phyloP scores from a whole-genome alignment of 208 protist species.

The Wallacemonas rigidus region DNA sequence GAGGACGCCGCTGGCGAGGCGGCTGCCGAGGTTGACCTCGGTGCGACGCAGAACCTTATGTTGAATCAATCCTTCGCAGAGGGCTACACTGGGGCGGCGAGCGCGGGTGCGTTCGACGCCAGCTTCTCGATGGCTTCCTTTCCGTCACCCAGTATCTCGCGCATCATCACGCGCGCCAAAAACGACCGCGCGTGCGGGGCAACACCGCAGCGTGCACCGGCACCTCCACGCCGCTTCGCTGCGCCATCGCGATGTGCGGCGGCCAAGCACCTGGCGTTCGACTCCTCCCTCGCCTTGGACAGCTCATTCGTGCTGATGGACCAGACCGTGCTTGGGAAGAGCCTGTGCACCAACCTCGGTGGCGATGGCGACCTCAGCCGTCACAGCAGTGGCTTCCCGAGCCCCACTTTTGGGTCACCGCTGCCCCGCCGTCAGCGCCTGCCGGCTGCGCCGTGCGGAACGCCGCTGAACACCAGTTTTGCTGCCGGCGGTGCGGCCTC shows the following conservation, averaged over 20 bases:
- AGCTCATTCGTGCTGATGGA: constrained; percentile 32
- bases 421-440: constrained; percentile 2
- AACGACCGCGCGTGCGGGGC: constrained; percentile 9
- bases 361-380: neutral
- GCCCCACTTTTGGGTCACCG: constrained; percentile 3
- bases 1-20: constrained; percentile 6
- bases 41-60: constrained; percentile 18
- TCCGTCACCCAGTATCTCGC: constrained; percentile 11
- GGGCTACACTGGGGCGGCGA: constrained; percentile 15
- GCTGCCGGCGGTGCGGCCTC: neutral
- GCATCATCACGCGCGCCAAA: constrained; percentile 8
- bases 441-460: neutral
- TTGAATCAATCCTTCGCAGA: constrained; percentile 25
- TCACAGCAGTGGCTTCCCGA: neutral
- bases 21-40: constrained; percentile 2
- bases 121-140: constrained; percentile 5
- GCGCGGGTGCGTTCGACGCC: neutral
- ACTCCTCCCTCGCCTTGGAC: constrained; percentile 13
- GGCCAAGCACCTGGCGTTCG: constrained; percentile 4
- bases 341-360: constrained; percentile 13
- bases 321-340: constrained; percentile 35
- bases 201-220: neutral
- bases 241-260: constrained; percentile 11
- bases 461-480: neutral
- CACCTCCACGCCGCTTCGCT: constrained; percentile 19